phyloP scores from a whole-genome alignment of 768 basidiomycete species.

The Leccinum longicurvipes region DNA sequence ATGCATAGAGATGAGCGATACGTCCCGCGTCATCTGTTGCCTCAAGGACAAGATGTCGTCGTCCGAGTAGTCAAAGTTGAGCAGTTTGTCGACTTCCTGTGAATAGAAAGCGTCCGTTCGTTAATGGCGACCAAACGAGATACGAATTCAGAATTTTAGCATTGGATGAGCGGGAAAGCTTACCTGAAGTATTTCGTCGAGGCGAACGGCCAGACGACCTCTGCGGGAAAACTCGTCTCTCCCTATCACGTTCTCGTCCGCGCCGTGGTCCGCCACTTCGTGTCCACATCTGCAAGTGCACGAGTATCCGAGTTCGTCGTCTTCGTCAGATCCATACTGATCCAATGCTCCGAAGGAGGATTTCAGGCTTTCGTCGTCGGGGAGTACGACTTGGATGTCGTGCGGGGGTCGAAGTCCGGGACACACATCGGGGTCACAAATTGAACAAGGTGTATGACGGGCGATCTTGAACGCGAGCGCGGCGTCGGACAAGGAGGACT shows the following conservation, averaged over 20 bases:
- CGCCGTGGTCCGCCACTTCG: slow-evolving; percentile 60
- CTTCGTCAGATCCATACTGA: slow-evolving; percentile 72
- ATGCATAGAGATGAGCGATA: slow-evolving; percentile 48
- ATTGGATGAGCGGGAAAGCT: slow-evolving; percentile 6
- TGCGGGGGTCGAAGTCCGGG: slow-evolving; percentile 65
- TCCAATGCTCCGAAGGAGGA: slow-evolving; percentile 53
- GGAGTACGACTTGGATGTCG: slow-evolving; percentile 56
- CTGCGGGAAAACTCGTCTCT: slow-evolving; percentile 67
- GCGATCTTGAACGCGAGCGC: slow-evolving; percentile 74
- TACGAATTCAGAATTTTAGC: slow-evolving; percentile 14
- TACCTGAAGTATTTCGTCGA: slow-evolving; percentile 83
- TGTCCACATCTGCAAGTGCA: slow-evolving; percentile 71
- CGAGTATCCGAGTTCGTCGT: slow-evolving; percentile 54
- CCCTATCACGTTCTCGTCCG: slow-evolving; percentile 53
- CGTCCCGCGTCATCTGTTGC: slow-evolving; percentile 61
- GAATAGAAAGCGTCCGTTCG: slow-evolving; percentile 1
- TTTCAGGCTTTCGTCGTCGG: slow-evolving; percentile 39
- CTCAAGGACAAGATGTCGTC: slow-evolving; percentile 66
- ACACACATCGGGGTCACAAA: slow-evolving; percentile 76
- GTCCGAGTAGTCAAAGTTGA: slow-evolving; percentile 78
- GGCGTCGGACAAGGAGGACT: slow-evolving; percentile 44
- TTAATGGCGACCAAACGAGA: slow-evolving; percentile 15
- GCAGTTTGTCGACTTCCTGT: slow-evolving; percentile 73
- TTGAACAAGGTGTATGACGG: slow-evolving; percentile 69
- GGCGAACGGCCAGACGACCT: slow-evolving; percentile 68